Conservation (phyloP, 495 filamentous ascomycete species). For the Cenococcum geophilum region DNA sequence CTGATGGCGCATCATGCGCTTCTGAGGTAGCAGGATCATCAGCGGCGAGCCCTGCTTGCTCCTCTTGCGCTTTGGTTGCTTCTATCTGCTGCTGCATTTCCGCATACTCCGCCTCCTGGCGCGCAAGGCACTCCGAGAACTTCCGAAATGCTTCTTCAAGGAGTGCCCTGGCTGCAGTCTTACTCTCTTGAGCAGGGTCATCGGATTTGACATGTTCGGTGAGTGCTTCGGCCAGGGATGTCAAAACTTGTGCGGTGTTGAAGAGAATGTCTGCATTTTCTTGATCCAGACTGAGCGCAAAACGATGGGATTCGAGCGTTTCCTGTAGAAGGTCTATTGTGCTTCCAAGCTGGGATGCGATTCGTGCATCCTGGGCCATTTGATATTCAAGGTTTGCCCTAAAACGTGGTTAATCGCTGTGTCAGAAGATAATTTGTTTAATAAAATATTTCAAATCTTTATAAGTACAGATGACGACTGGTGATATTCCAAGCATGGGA, state of each 20-base stretch:
- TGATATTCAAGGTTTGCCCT: constrained; percentile 60
- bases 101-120: constrained; percentile 53
- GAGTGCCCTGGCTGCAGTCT: constrained; percentile 37
- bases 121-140: constrained; percentile 54
- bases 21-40: constrained; percentile 17
- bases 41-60: constrained; percentile 24
- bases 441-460: too few relatives aligned
- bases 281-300: constrained; percentile 52
- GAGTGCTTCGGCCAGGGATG: constrained; percentile 55
- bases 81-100: constrained; percentile 46
- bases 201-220: constrained; percentile 44
- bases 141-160: constrained; percentile 58
- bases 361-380: constrained; percentile 54
- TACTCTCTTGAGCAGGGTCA: constrained; percentile 31
- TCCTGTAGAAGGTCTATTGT: constrained; percentile 48
- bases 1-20: too few relatives aligned
- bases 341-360: constrained; percentile 50
- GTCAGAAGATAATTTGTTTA: background rate
- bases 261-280: constrained; percentile 61
- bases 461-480: too few relatives aligned
- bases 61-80: constrained; percentile 34
- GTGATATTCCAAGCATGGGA: too few relatives aligned
- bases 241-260: constrained; percentile 64
- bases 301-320: constrained; percentile 55
- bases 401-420: background rate